phyloP scores from a whole-genome alignment of 2,329 filamentous ascomycete species.

The Aureobasidium mangrovei region DNA sequence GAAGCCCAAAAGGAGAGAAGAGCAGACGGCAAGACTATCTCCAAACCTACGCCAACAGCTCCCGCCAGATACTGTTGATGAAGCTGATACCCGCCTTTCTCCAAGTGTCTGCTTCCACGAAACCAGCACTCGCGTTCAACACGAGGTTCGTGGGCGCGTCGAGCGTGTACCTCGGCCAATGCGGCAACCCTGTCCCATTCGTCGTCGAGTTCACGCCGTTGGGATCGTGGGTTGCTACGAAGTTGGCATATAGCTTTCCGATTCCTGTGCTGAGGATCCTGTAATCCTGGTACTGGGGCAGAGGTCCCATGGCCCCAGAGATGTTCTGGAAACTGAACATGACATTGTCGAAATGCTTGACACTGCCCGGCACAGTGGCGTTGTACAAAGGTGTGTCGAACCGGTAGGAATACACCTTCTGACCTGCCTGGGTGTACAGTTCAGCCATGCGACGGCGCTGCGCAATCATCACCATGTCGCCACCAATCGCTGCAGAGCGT shows the following conservation, averaged over 20 bases:
- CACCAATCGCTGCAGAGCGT: constrained; percentile 38
- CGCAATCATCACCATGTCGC: constrained; percentile 42
- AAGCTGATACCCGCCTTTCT: constrained; percentile 40
- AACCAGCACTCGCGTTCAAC: constrained; percentile 36
- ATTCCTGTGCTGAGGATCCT: constrained; percentile 29
- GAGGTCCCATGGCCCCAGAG: constrained; percentile 38
- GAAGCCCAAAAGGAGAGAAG: too few species aligned
- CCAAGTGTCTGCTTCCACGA: constrained; percentile 41
- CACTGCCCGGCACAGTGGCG: constrained; percentile 32
- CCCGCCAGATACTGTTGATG: constrained; percentile 31
- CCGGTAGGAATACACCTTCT: constrained; percentile 40
- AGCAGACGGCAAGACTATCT: too few species aligned
- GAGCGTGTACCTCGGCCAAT: constrained; percentile 36
- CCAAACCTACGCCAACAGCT: constrained; percentile 10
- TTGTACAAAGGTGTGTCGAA: constrained; percentile 43
- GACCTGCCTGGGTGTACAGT: constrained; percentile 27
- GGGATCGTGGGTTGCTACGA: constrained; percentile 37
- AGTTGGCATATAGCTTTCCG: constrained; percentile 37
- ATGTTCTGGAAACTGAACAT: constrained; percentile 46
- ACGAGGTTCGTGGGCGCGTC: constrained; percentile 37
- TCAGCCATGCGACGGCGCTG: constrained; percentile 39
- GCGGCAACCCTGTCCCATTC: constrained; percentile 24
- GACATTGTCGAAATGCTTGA: constrained; percentile 43
- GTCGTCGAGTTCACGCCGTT: constrained; percentile 26
- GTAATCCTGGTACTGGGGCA: constrained; percentile 33